Evolutionary conservation across 345 rosid species (phyloP), one percentile per base, ranked within the genome.

Genomic region (Fremontodendron californicum): DNA sequence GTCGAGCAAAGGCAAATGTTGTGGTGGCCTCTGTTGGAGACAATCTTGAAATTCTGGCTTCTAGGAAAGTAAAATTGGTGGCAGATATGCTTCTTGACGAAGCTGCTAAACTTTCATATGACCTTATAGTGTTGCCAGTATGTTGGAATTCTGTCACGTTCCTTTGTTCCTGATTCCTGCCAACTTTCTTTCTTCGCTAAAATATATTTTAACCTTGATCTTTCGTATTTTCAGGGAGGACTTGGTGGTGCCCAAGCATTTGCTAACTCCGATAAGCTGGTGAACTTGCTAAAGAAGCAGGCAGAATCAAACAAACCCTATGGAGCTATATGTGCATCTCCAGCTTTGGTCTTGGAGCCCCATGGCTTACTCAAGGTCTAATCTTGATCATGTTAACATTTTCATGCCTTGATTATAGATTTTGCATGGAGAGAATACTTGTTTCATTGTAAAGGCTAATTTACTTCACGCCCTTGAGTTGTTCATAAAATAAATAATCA

Each of bases 21-120:
- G 87, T 93, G 10, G 92, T 96, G 71, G 98, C 97, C 39, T 90
- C 97, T 33, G 96, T 93, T 76, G 93, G 91, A 73, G 89, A 86
- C 74, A 91, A 82, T 70, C 78, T 90, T 77, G 98, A 96, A 82
- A 89, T 93, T 80, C 58, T 89, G 62, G 93, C 96, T 81, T 92
- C 98, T 74, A 93, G 98, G 55, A 86, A 90, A 83, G 93, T 92
- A 76, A 93, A 91, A 83, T 79, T 92, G 75, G 94, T 85, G 76
- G 98, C 98, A 45, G 99, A 91, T 86, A 75, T 88, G 83, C 93
- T 91, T 63, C 92, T 96, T 58, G 88, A 93, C 52, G 99, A 93
- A 78, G 98, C 98, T 79, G 90, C 88, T 58, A 88, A 88, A 82
- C 91, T 85, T 55, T 85, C 98, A 5, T 96, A 87, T 62, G 97